Conservation (phyloP, 2,329 filamentous ascomycete genomes). For the Chaetomium globosum region DNA sequence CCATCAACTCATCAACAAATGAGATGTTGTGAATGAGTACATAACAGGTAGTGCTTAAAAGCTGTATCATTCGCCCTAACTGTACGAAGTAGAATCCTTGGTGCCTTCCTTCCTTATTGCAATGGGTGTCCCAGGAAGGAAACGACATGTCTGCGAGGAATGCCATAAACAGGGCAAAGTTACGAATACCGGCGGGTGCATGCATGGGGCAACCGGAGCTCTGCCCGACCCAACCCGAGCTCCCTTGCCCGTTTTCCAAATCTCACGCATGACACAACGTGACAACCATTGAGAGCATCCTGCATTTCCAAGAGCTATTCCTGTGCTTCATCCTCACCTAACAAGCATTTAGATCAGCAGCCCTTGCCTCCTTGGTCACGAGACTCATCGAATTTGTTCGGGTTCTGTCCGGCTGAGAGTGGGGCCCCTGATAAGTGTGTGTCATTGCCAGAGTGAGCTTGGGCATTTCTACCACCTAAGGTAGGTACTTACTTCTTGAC, state of each 20-base stretch:
- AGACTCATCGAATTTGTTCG: background rate
- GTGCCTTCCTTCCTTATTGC: background rate
- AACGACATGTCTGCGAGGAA: background rate
- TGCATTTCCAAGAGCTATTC: background rate
- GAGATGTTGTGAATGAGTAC: background rate
- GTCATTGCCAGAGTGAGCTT: constrained; percentile 6
- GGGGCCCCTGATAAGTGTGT: constrained; percentile 3
- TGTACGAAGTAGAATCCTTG: background rate
- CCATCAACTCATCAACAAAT: background rate
- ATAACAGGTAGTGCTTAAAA: background rate
- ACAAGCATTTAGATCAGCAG: background rate
- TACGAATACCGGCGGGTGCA: background rate
- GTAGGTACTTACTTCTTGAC: no score
- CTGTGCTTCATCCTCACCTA: background rate
- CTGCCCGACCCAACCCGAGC: constrained; percentile 22
- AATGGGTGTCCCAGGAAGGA: no score
- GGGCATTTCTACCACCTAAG: background rate
- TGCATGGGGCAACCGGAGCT: background rate
- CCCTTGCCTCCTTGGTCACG: background rate
- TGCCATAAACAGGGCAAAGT: background rate
- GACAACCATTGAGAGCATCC: background rate
- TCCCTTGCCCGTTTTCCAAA: background rate
- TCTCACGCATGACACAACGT: background rate
- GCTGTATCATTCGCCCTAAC: background rate
- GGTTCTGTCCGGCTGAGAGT: background rate